Conservation (phyloP, 1,284 basidiomycete species). For the Vanrija humicola region DNA sequence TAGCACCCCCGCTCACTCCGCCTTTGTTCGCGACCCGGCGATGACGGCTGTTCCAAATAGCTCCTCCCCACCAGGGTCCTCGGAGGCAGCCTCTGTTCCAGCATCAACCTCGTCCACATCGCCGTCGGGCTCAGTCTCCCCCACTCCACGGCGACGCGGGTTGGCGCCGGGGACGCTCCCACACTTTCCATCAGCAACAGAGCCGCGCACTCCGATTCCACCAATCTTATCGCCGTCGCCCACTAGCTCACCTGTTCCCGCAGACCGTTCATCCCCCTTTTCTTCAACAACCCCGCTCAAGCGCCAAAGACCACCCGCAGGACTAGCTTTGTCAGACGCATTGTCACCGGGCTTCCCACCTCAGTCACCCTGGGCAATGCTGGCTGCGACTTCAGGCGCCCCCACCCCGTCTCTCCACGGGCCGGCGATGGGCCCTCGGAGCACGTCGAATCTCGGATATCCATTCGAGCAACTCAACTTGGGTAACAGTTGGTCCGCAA, state of each 20-base stretch:
- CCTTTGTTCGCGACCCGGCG: not conserved
- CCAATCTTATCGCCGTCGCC: constrained; percentile 26
- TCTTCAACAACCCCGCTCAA: constrained; percentile 2
- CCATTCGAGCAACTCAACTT: constrained; percentile 48
- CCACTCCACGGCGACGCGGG: constrained; percentile 11
- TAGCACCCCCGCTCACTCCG: too few species aligned
- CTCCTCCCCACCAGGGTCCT: not conserved
- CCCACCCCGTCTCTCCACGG: constrained; percentile 45
- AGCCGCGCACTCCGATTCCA: constrained; percentile 21
- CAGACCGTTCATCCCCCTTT: constrained; percentile 13
- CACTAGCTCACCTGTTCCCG: constrained; percentile 18
- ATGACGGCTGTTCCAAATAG: not conserved
- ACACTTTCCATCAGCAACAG: constrained; percentile 24
- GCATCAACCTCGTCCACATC: not conserved
- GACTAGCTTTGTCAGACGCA: not conserved
- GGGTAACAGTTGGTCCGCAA: constrained; percentile 37
- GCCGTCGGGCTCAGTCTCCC: not conserved
- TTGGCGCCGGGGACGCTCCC: constrained; percentile 24
- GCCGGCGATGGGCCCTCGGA: constrained; percentile 21
- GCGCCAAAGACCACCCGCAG: not conserved
- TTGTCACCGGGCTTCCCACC: not conserved
- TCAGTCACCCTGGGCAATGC: constrained; percentile 42
- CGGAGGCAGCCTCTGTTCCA: not conserved
- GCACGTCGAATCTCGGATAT: constrained; percentile 44
- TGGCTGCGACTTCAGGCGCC: constrained; percentile 46